Percentiles rank a stretch among this genome's conserved stretches.
phyloP scores from a whole-genome alignment of 371 early-diverging fungal genomes.

The Mortierella sp. region DNA sequence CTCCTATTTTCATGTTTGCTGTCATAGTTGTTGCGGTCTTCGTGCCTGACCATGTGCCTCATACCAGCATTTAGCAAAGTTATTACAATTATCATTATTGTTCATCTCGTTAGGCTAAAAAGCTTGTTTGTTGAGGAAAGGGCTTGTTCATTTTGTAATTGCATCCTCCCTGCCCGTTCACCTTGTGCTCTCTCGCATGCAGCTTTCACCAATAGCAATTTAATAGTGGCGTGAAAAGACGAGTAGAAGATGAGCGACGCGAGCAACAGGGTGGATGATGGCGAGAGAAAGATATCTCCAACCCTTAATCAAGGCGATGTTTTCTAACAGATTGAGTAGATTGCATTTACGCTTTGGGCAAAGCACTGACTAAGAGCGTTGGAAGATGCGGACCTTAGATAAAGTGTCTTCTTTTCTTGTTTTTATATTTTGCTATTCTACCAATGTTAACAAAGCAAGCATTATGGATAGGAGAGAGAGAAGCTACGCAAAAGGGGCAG shows the following conservation, averaged over 20 bases:
- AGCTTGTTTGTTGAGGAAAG: not conserved
- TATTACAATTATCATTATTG: not conserved
- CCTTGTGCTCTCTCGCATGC: too few relatives aligned
- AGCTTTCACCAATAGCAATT: not conserved
- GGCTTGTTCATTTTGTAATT: not conserved
- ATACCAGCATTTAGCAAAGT: not conserved
- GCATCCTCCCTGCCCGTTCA: not conserved
- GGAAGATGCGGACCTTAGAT: not conserved
- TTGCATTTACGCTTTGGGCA: not conserved
- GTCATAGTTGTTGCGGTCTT: not conserved
- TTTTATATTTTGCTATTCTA: not conserved
- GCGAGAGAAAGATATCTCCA: not conserved
- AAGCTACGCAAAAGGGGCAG: not conserved
- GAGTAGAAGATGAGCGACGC: not conserved
- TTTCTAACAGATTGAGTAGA: not conserved
- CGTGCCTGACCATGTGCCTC: not conserved
- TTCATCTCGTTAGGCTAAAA: not conserved
- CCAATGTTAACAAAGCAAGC: not conserved
- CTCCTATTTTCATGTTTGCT: not conserved
- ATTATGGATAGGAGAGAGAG: not conserved
- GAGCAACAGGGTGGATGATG: not conserved
- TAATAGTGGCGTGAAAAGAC: not conserved
- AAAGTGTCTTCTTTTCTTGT: not conserved
- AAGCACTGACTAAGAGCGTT: not conserved
- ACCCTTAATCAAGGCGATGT: not conserved